These are phyloP conservation scores for Teratosphaeria destructans DNA, from an alignment of 2,329 filamentous ascomycete genomes.

Conservation along the genomic window DNA sequence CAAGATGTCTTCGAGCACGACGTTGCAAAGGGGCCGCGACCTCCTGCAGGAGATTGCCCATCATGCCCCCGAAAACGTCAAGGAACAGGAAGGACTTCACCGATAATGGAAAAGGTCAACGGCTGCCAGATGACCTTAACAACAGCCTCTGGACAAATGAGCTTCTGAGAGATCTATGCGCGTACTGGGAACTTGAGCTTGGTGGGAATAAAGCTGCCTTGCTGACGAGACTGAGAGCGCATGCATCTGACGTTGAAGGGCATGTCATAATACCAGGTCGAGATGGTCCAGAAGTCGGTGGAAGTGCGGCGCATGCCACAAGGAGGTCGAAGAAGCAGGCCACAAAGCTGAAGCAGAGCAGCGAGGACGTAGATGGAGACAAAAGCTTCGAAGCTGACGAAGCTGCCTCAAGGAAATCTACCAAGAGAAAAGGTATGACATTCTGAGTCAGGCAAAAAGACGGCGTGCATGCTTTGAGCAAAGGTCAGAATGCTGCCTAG, in stretches of 20 bases:
- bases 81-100: neutral
- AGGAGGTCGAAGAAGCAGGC: neutral
- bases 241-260: neutral
- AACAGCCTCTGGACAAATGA: neutral
- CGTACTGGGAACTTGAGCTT: neutral
- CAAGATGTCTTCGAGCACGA: neutral
- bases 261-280: neutral
- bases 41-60: neutral
- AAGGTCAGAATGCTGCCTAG: neutral
- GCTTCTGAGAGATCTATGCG: neutral
- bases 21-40: neutral
- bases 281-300: neutral
- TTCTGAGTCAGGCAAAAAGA: too few relatives aligned
- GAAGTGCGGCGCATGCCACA: neutral
- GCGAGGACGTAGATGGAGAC: neutral
- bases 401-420: neutral
- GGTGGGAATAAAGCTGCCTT: neutral
- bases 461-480: neutral
- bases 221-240: neutral
- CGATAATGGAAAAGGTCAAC: neutral
- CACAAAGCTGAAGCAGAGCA: neutral
- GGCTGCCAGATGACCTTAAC: neutral
- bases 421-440: neutral
- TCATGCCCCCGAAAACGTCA: neutral
- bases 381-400: neutral